Evolutionary conservation across 306 rosid species (phyloP).

Genomic region (Hylodesmum podocarpum): DNA sequence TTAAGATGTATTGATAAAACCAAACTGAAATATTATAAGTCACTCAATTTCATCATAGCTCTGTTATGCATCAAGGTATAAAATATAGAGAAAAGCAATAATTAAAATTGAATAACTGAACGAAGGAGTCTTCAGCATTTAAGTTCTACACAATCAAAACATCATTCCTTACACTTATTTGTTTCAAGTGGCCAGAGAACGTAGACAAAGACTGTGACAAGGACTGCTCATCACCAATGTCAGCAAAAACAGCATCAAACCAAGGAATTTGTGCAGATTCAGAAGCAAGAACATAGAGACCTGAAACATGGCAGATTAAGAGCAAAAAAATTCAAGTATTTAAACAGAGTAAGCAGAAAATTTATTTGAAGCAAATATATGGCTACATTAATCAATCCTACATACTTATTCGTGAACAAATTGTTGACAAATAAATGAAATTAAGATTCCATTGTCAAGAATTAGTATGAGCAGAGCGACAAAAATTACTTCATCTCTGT

Average conservation of each 20-base stretch:
- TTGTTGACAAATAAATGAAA: conserved; percentile 20
- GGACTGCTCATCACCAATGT: conserved; percentile 96
- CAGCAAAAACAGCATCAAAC: conserved; percentile 94
- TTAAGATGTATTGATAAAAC: not conserved
- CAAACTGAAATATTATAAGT: not conserved
- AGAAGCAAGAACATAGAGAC: conserved; percentile 88
- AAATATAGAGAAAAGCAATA: not conserved
- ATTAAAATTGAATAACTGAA: not conserved
- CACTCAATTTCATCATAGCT: not conserved
- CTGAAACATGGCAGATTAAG: conserved; percentile 44
- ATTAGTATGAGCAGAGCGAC: not conserved
- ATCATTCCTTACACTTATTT: conserved; percentile 71
- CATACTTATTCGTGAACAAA: conserved; percentile 21
- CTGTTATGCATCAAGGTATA: not conserved
- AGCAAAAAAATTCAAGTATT: conserved; percentile 22
- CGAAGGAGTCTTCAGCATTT: not conserved
- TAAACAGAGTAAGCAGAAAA: conserved; percentile 11
- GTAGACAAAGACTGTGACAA: conserved; percentile 88
- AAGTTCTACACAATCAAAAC: conserved; percentile 10
- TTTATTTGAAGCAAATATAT: not conserved
- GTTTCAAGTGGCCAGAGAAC: conserved; percentile 93
- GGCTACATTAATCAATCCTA: not conserved
- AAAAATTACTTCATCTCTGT: not conserved
- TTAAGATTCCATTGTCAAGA: conserved; percentile 14
- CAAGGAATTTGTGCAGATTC: conserved; percentile 90